Base-by-base conservation (phyloP, 2,329 filamentous ascomycete genomes). In the Calonectria multiphialidica region DNA sequence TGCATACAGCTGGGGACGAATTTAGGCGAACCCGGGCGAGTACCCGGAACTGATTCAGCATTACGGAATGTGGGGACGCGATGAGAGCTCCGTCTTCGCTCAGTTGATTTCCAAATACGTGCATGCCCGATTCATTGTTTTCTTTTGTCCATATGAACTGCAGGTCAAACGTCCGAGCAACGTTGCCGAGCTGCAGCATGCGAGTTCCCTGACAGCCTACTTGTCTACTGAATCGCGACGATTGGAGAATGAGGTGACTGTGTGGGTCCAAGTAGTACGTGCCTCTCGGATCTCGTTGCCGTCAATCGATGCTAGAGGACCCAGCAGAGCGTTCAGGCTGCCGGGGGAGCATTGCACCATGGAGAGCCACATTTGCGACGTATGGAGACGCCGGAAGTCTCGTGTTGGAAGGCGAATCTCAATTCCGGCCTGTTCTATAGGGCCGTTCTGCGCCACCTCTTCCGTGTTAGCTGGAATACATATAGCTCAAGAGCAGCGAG, bases 341-440 rank as follows among this genome's bases (percentile, higher is more conserved):
- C 53, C 23, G 33, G 53, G 53, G 53, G 30, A 57, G n/a, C 33
- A 57, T 57, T 57, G 53, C 53, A 57, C 53, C 53, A 57, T 57
- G 33, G 40, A 37, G 53, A 23, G 33, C 53, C 53, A 57, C 53
- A 57, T 57, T 57, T 57, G 53, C 53, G 53, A 57, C 12, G 53
- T 18, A n/a, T 40, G 53, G 53, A 57, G n/a, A 25, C 33, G 8
- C n/a, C 53, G 21, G n/a, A 9, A 37, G 53, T 57, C 53, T 57
- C 53, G 33, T 57, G 53, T 57, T 57, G 35, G n/a, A 30, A 57
- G 33, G 21, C 13, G n/a, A 57, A 57, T 40, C n/a, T 40, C 2
- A 37, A 37, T 37, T 10, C 13, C 35, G 3, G 13, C 13, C 12
- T 37, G 9, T 37, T 10, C 35, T 12, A 37, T 12, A 37, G 9